phyloP scores from a whole-genome alignment of 768 basidiomycete genomes.

The Hypholoma sublateritium region DNA sequence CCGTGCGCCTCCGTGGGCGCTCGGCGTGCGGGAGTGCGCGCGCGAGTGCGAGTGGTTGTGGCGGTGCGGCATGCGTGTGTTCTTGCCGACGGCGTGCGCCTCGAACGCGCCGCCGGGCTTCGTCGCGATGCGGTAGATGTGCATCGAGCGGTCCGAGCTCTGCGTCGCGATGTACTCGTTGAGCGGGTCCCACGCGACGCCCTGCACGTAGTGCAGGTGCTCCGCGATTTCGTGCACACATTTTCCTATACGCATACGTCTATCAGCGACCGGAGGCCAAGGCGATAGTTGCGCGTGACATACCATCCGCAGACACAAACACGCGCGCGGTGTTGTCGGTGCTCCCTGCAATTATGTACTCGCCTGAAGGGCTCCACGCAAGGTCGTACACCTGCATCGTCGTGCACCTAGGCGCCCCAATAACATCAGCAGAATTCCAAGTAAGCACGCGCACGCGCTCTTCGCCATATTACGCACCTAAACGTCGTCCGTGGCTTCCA shows the following conservation, averaged over 20 bases:
- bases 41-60: constrained; percentile 38
- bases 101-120: constrained; percentile 85
- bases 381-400: constrained; percentile 97
- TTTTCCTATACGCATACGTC: constrained; percentile 53
- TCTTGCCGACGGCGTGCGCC: constrained; percentile 89
- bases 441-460: background rate
- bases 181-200: constrained; percentile 97
- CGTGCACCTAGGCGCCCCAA: constrained; percentile 88
- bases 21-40: constrained; percentile 54
- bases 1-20: constrained; percentile 46
- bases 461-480: constrained; percentile 46
- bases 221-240: constrained; percentile 90
- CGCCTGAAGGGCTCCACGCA: constrained; percentile 95
- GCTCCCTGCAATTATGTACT: constrained; percentile 93
- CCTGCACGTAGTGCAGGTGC: constrained; percentile 96
- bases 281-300: constrained; percentile 17
- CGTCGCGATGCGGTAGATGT: constrained; percentile 82
- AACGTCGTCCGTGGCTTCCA: constrained; percentile 91
- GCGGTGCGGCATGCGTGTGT: constrained; percentile 71
- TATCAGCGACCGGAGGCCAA: background rate
- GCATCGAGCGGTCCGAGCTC: constrained; percentile 94
- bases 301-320: constrained; percentile 74
- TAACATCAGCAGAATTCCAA: background rate
- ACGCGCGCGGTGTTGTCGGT: constrained; percentile 94
- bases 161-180: constrained; percentile 98